phyloP scores from a whole-genome alignment of 2,329 filamentous ascomycete genomes.

The Whalleya microplaca region DNA sequence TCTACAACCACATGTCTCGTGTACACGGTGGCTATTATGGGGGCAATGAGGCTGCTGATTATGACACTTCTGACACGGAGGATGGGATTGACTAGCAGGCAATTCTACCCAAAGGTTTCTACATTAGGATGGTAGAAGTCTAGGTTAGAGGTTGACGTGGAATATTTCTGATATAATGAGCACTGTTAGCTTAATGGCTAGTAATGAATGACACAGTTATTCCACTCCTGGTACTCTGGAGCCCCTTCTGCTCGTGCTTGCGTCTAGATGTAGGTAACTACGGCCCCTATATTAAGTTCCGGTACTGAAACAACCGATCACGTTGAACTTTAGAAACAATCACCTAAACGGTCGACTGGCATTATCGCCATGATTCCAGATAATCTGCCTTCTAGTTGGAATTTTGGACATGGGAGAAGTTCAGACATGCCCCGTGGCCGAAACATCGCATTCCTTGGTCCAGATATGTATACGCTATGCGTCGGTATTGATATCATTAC shows the following conservation, averaged over 20 bases:
- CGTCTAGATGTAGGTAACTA: background rate
- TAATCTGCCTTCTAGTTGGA: background rate
- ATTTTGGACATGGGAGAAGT: background rate
- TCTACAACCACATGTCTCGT: conserved; percentile 44
- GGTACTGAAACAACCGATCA: background rate
- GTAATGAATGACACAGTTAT: background rate
- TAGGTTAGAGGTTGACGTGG: no score
- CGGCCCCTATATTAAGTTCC: background rate
- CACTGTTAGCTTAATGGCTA: background rate
- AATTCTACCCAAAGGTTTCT: background rate
- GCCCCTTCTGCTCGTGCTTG: background rate
- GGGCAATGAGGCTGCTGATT: conserved; percentile 16
- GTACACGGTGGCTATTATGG: conserved; percentile 39
- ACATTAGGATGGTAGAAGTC: background rate
- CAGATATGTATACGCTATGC: background rate
- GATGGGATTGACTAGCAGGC: background rate
- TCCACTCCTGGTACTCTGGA: background rate
- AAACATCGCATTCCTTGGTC: background rate
- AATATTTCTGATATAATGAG: background rate
- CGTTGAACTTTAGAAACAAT: background rate
- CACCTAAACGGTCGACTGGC: background rate
- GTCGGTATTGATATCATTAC: background rate
- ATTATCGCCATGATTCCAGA: background rate
- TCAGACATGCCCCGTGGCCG: background rate
- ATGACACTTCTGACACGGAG: background rate